phyloP scores from a whole-genome alignment of 257 asterid genomes.

The Dorcoceras hygrometricum region DNA sequence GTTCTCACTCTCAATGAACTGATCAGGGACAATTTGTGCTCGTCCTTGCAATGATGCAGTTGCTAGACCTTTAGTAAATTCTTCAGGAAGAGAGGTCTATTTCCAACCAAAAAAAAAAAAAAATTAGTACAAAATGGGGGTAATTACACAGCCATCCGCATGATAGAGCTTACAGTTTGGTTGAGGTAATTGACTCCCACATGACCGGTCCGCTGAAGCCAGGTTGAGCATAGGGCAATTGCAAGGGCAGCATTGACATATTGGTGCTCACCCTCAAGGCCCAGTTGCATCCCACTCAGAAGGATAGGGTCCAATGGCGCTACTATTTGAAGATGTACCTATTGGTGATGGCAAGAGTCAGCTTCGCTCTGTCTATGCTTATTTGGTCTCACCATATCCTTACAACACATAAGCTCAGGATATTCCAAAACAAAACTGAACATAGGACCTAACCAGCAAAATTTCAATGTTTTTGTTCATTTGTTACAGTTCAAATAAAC shows the following conservation, averaged over 20 bases:
- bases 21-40: slow-evolving; percentile 82
- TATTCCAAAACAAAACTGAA: slow-evolving; percentile 13
- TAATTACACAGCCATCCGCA: slow-evolving; percentile 5
- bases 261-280: slow-evolving; percentile 97
- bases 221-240: slow-evolving; percentile 83
- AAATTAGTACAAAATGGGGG: slow-evolving; percentile 20
- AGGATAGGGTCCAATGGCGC: slow-evolving; percentile 68
- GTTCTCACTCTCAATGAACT: slow-evolving; percentile 57
- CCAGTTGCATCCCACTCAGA: slow-evolving; percentile 68
- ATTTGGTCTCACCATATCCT: slow-evolving; percentile 11
- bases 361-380: slow-evolving; percentile 17
- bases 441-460: slow-evolving; percentile 4
- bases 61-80: slow-evolving; percentile 75
- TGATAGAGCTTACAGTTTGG: slow-evolving; percentile 60
- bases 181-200: slow-evolving; percentile 67
- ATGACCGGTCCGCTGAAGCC: slow-evolving; percentile 88
- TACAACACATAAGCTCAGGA: slow-evolving; percentile 12
- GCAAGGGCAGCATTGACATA: slow-evolving; percentile 95
- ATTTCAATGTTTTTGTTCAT: slow-evolving; percentile 17
- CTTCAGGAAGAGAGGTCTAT: slow-evolving; percentile 84
- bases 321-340: slow-evolving; percentile 86
- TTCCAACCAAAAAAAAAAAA: slow-evolving; percentile 17
- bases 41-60: slow-evolving; percentile 87
- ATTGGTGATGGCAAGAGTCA: slow-evolving; percentile 26
- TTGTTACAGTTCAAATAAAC: slow-evolving; percentile 10